phyloP scores from a whole-genome alignment of 2,329 filamentous ascomycete genomes.

The Didymella arachidicola region DNA sequence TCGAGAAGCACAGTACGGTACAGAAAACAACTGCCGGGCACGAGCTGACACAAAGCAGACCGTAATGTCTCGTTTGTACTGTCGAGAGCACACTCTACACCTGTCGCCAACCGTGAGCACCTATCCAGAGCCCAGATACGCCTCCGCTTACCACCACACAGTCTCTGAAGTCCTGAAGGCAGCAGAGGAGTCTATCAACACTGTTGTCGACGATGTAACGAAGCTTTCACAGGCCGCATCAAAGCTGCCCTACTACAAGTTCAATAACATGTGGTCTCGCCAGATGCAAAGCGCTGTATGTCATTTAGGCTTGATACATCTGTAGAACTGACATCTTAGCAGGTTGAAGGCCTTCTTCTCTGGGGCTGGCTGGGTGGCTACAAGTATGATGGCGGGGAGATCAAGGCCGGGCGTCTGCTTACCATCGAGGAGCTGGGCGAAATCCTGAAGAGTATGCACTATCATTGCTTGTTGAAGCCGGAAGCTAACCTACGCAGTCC shows the following conservation, averaged over 20 bases:
- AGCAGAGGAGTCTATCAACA: conserved; percentile 73
- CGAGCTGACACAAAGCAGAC: conserved; percentile 55
- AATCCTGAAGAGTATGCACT: conserved; percentile 71
- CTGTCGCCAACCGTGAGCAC: conserved; percentile 66
- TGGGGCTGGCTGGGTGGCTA: conserved; percentile 84
- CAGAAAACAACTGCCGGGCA: not conserved
- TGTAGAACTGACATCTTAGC: conserved; percentile 15
- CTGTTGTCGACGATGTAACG: conserved; percentile 74
- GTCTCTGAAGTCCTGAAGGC: conserved; percentile 74
- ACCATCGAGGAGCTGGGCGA: conserved; percentile 88
- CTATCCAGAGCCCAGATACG: not conserved
- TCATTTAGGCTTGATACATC: not conserved
- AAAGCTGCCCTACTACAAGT: conserved; percentile 96
- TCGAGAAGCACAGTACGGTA: conserved; percentile 74
- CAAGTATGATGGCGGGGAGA: conserved; percentile 59
- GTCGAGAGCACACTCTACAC: conserved; percentile 88
- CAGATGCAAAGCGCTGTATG: conserved; percentile 80
- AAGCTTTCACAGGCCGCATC: conserved; percentile 78
- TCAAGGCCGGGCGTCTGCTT: conserved; percentile 70
- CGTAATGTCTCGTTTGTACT: conserved; percentile 82
- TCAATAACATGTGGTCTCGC: conserved; percentile 86
- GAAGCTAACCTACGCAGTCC: conserved; percentile 64
- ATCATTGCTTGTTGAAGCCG: conserved; percentile 2
- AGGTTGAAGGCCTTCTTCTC: conserved; percentile 66
- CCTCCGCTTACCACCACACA: conserved; percentile 47